phyloP scores from a whole-genome alignment of 139 green algal species.

The Auxenochlorella protothecoides region DNA sequence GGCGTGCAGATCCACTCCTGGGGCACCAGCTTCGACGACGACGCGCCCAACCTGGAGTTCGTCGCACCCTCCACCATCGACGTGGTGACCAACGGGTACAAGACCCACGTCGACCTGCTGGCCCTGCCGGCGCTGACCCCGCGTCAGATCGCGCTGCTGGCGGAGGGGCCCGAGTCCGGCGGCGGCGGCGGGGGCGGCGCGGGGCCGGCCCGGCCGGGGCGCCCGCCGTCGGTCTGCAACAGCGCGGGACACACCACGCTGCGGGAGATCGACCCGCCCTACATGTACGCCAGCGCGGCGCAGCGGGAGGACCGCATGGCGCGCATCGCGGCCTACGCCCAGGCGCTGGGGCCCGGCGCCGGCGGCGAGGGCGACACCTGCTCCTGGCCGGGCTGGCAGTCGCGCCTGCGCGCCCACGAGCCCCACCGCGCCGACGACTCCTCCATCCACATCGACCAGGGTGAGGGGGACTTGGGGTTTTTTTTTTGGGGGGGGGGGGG shows the following conservation, averaged over 20 bases:
- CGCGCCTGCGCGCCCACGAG: not conserved
- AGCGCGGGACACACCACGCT: constrained; percentile 16
- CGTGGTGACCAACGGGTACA: constrained; percentile 60
- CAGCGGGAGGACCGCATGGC: not conserved
- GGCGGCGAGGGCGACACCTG: not conserved
- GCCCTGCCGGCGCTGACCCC: constrained; percentile 36
- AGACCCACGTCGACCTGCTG: constrained; percentile 57
- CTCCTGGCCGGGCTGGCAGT: not conserved
- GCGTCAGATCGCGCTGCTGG: constrained; percentile 33
- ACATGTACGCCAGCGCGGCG: constrained; percentile 10
- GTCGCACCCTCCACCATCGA: constrained; percentile 49
- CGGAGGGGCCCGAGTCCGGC: not conserved
- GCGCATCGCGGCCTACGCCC: not conserved
- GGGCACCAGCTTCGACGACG: constrained; percentile 36
- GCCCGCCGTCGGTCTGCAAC: constrained; percentile 14
- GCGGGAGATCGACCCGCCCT: constrained; percentile 23
- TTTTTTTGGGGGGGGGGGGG: too few species aligned
- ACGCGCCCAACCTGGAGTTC: constrained; percentile 63
- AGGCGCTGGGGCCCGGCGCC: not conserved
- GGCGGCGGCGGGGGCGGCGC: too few species aligned
- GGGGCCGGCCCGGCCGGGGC: not conserved
- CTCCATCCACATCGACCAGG: not conserved
- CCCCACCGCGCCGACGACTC: not conserved
- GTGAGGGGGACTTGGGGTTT: not conserved
- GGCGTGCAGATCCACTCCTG: constrained; percentile 87